A percentile compares a stretch with the other conserved stretches of the same genome.
Evolutionary conservation across 2,329 filamentous ascomycete species (phyloP).

Genomic region (Nemania abortiva): DNA sequence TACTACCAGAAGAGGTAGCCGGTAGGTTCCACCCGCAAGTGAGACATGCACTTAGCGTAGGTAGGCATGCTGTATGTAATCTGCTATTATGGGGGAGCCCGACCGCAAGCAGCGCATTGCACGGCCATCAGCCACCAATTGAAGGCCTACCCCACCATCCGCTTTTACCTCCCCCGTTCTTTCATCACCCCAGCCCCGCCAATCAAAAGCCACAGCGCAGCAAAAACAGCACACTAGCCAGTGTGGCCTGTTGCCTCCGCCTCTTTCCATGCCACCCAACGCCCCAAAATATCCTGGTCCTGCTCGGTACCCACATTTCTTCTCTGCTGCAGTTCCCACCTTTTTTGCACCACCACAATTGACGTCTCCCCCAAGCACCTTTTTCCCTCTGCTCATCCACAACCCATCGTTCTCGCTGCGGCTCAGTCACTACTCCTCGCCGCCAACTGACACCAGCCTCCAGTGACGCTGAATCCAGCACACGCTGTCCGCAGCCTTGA

Average conservation of each 20-base stretch:
- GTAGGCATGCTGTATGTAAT: conserved; percentile 1
- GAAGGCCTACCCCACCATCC: conserved; percentile 21
- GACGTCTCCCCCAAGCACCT: conserved; percentile 47
- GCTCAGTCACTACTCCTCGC: conserved; percentile 50
- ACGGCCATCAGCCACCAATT: conserved; percentile 33
- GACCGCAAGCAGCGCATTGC: conserved; percentile 20
- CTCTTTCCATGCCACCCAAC: conserved; percentile 24
- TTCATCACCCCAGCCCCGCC: conserved; percentile 15
- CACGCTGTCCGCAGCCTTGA: conserved; percentile 22
- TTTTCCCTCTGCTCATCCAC: conserved; percentile 52
- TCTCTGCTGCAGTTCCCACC: conserved; percentile 33
- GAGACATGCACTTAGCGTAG: conserved; percentile 8
- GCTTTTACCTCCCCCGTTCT: conserved; percentile 6
- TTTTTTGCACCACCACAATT: conserved; percentile 51
- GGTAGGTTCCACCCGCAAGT: not conserved
- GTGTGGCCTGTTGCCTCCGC: conserved; percentile 34
- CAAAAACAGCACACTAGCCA: conserved; percentile 15
- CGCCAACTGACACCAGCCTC: conserved; percentile 44
- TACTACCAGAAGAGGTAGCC: not conserved
- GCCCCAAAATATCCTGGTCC: conserved; percentile 17
- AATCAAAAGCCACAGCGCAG: conserved; percentile 23
- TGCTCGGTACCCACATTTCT: not conserved
- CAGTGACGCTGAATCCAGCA: conserved; percentile 34
- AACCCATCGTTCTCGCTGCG: conserved; percentile 49
- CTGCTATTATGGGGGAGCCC: not conserved